These are phyloP conservation scores for Salix dunnii DNA, from an alignment of 345 rosid species.

Conservation along the genomic window DNA sequence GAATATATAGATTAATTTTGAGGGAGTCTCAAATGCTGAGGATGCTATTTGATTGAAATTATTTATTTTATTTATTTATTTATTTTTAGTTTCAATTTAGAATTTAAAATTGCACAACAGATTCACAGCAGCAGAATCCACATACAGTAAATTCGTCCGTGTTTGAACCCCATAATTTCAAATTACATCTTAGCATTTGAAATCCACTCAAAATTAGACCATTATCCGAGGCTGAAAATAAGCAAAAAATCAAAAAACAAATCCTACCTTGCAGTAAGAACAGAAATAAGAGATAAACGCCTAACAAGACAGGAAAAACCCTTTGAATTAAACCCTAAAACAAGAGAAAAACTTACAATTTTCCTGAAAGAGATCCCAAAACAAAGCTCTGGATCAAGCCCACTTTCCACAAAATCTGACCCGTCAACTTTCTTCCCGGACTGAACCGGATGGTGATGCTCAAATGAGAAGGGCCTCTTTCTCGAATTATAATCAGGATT, in stretches of 20 bases:
- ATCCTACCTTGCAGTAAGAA: background rate
- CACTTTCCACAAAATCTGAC: constrained; percentile 49
- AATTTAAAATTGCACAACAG: background rate
- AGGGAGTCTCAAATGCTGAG: background rate
- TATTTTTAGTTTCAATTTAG: background rate
- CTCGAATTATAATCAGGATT: constrained; percentile 42
- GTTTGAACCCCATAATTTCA: background rate
- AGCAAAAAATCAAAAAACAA: no score
- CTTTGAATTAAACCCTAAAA: background rate
- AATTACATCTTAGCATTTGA: background rate
- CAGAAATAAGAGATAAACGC: background rate
- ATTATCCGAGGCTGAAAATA: background rate
- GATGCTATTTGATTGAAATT: background rate
- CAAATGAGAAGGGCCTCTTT: constrained; percentile 14
- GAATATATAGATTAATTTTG: background rate
- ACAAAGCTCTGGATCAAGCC: constrained; percentile 67
- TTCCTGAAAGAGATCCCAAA: constrained; percentile 55
- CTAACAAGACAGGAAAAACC: background rate
- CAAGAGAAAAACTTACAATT: constrained; percentile 55
- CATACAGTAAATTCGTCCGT: background rate
- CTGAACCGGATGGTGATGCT: constrained; percentile 3
- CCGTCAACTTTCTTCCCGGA: constrained; percentile 40
- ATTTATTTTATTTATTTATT: background rate
- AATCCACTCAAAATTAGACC: background rate
- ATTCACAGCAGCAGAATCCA: background rate